Evolutionary conservation across 2,329 filamentous ascomycete species (phyloP).

Genomic region (Xylaria polymorpha): DNA sequence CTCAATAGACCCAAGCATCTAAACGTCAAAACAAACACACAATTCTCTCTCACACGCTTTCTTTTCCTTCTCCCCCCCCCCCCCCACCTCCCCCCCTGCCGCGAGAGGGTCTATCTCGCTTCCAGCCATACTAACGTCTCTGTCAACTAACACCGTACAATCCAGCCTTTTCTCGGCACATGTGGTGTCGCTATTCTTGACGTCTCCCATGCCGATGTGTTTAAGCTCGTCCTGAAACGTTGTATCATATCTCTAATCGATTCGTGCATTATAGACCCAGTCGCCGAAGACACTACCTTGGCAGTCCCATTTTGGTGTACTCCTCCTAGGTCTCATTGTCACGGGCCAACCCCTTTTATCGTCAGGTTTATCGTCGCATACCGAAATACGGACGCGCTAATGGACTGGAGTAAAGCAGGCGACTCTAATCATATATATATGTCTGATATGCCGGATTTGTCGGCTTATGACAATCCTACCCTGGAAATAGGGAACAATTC

Average conservation of each 20-base stretch:
- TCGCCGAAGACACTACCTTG: not conserved
- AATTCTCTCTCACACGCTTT: not conserved
- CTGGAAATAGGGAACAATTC: not conserved
- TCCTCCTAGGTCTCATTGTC: not conserved
- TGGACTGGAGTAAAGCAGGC: conserved; percentile 8
- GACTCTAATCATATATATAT: not conserved
- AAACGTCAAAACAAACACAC: not conserved
- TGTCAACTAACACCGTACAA: not conserved
- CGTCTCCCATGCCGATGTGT: not conserved
- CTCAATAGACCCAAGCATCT: not conserved
- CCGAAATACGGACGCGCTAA: conserved; percentile 5
- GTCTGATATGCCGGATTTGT: not conserved
- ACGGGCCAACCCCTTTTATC: not conserved
- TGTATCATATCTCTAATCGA: conserved; percentile 7
- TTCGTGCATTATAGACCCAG: conserved; percentile 10
- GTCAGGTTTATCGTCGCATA: not conserved
- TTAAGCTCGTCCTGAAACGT: not conserved
- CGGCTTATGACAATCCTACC: not conserved
- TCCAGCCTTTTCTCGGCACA: not conserved
- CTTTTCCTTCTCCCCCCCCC: not conserved
- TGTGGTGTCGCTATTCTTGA: not conserved
- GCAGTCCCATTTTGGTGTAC: not conserved
- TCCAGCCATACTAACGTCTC: not conserved
- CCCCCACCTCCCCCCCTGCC: not conserved
- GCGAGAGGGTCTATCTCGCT: no score